Base-by-base conservation (phyloP, 768 basidiomycete genomes). In the Podaxis rugospora region DNA sequence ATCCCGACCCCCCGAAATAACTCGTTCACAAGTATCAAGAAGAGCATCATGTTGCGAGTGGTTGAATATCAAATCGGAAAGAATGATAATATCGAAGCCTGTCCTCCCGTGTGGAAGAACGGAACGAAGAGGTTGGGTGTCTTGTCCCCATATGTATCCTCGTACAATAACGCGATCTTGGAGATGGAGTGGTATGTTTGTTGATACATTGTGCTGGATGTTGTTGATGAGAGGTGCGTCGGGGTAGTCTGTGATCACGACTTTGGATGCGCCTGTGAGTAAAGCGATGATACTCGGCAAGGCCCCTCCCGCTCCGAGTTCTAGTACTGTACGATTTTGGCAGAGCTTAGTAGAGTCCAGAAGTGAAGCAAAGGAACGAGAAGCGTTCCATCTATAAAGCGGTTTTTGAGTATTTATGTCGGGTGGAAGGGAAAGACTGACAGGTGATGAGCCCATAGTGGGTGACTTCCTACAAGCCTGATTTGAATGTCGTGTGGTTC, bases 31-130 rank as follows among this genome's bases (percentile, higher is more conserved):
- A 0, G 93, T 88, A 23, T 78, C 78, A 5, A 97, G 79, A 18
- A 98, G 76, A 0, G 92, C 90, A 32, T 87, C 85, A 68, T 98
- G 95, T 88, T 95, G 93, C 1, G 94, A 94, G 66, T 96, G 95
- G 66, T 95, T 97, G 74, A 96, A 97, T 36, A 98, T 84, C 36
- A 98, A 84, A 74, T 98, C 95, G 1, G 93, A 95, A 59, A 98
- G 78, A 62, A 98, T 86, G 57, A 98, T 81, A 21, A 96, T 68
- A 66, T 96, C 86, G 67, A 92, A 98, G 32, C 75, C 52, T 73
- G 2, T 65, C 42, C 25, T 63, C 63, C 21, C 51, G 13, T 51
- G 6, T 54, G 68, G 65, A 7, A 75, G 66, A 5, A 68, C 53
- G 7, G 72, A 70, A 1, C 87, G 65, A 5, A 91, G 73, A 0